Percentiles rank a stretch among this genome's conserved stretches.
phyloP scores from a whole-genome alignment of 1,284 basidiomycete species.

The Cerrena zonata region DNA sequence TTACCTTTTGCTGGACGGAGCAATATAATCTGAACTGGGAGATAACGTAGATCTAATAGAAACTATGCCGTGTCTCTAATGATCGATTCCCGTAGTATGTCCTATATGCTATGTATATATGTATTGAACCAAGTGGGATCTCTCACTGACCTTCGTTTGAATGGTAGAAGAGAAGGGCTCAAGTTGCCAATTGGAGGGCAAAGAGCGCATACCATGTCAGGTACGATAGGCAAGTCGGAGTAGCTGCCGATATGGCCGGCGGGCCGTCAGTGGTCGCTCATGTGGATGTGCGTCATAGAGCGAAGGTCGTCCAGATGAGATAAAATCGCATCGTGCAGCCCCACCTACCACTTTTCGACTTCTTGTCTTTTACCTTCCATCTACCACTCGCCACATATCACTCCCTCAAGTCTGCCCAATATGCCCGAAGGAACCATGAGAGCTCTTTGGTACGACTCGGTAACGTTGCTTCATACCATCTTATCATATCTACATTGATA shows the following conservation, averaged over 20 bases:
- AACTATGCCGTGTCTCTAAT: no score
- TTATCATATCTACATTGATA: conserved; percentile 10
- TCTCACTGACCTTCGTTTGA: no score
- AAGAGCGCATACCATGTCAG: background rate
- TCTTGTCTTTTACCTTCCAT: background rate
- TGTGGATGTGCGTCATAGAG: background rate
- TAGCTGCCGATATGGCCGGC: background rate
- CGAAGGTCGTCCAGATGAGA: background rate
- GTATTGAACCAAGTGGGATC: no score
- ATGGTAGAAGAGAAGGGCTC: no score
- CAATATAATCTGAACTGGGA: no score
- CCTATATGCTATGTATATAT: no score
- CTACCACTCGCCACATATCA: background rate
- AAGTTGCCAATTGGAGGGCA: background rate
- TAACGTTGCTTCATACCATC: no score
- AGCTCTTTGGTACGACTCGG: conserved; percentile 36
- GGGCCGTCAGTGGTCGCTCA: background rate
- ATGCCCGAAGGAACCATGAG: conserved; percentile 42
- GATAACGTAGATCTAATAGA: no score
- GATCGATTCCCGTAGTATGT: no score
- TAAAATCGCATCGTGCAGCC: background rate
- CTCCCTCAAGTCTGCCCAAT: conserved; percentile 6
- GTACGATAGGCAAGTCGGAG: background rate
- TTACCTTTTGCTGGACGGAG: no score
- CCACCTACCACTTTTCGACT: background rate